phyloP scores from a whole-genome alignment of 2,329 filamentous ascomycete species.

The Aspergillus sp. region DNA sequence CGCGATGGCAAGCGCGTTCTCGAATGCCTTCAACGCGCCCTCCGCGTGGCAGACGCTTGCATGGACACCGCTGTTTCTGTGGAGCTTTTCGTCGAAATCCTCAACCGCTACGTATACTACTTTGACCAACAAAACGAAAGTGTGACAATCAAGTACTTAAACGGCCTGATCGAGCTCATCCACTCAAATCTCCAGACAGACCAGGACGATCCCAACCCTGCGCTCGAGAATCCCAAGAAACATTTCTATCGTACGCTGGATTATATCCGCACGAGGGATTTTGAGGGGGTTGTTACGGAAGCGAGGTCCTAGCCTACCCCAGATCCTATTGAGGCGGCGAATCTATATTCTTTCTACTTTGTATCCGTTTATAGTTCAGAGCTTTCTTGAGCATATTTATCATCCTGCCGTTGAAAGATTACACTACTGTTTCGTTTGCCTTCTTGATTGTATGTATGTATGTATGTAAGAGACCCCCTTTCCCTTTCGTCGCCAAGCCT shows the following conservation, averaged over 20 bases:
- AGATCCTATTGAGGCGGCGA: background rate
- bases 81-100: conserved; percentile 95
- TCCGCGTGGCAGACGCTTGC: conserved; percentile 95
- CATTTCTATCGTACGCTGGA: conserved; percentile 95
- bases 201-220: conserved; percentile 63
- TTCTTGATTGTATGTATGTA: background rate
- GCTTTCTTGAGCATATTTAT: background rate
- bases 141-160: conserved; percentile 96
- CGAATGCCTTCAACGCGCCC: conserved; percentile 90
- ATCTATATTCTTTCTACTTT: background rate
- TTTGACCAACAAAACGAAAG: conserved; percentile 99
- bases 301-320: conserved; percentile 38
- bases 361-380: background rate
- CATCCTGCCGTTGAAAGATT: background rate
- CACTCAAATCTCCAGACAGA: conserved; percentile 91
- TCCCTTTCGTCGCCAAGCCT: background rate
- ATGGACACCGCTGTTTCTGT: conserved; percentile 98
- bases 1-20: conserved; percentile 96
- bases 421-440: background rate
- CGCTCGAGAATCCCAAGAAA: conserved; percentile 83
- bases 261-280: conserved; percentile 87
- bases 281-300: conserved; percentile 83
- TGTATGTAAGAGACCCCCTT: background rate
- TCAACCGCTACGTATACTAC: conserved; percentile 98
- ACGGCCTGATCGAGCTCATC: conserved; percentile 96